These are phyloP conservation scores for Suillus tomentosus DNA, from an alignment of 768 basidiomycete species.

Conservation along the genomic window DNA sequence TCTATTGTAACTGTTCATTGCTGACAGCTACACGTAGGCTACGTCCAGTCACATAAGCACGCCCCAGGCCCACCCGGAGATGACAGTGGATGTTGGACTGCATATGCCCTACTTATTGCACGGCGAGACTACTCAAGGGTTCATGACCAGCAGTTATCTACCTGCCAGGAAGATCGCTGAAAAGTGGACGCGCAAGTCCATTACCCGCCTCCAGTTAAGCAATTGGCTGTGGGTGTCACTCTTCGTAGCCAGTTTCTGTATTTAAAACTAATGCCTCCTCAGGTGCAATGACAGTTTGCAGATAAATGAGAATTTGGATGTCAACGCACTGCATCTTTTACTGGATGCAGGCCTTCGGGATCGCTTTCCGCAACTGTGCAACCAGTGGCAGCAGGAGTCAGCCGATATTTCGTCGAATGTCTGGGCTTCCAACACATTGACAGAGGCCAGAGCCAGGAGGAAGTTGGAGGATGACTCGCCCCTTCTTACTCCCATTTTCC, in stretches of 20 bases:
- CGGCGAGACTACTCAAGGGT: constrained; percentile 44
- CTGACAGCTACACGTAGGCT: constrained; percentile 13
- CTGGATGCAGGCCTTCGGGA: constrained; percentile 29
- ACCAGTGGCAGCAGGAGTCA: constrained; percentile 24
- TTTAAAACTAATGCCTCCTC: not conserved
- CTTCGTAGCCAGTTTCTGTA: not conserved
- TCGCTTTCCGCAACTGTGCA: constrained; percentile 27
- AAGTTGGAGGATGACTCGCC: constrained; percentile 15
- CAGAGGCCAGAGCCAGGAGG: not conserved
- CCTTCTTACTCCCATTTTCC: constrained; percentile 1
- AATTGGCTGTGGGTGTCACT: constrained; percentile 22
- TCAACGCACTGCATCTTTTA: constrained; percentile 30
- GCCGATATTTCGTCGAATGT: constrained; percentile 6
- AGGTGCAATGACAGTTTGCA: constrained; percentile 28
- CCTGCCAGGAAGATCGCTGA: constrained; percentile 17
- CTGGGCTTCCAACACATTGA: fast-evolving
- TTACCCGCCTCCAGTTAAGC: constrained; percentile 19
- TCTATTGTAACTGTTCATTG: not conserved
- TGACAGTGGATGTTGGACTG: constrained; percentile 8
- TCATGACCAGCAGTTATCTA: constrained; percentile 36
- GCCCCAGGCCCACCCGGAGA: constrained; percentile 14
- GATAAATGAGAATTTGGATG: constrained; percentile 26
- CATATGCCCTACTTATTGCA: constrained; percentile 34
- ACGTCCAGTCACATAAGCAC: constrained; percentile 17
- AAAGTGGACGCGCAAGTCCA: not conserved